A percentile compares a stretch with the other conserved stretches of the same genome.
Evolutionary conservation across 164 flowering plant species (phyloP).

Genomic region (Nymphaea colorata): DNA sequence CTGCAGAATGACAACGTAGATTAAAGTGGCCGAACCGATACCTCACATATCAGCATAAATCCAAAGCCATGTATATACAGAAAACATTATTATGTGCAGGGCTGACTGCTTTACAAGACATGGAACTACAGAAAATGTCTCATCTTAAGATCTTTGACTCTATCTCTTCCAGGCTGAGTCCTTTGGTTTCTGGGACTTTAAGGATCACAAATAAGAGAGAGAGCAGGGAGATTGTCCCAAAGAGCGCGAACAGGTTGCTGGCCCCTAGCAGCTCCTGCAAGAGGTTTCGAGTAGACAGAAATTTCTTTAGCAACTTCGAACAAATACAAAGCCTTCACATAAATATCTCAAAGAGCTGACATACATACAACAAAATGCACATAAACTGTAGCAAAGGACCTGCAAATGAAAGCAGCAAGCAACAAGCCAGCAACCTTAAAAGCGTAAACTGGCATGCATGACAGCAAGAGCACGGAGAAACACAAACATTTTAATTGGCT

Average conservation of each 20-base stretch:
- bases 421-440: not conserved
- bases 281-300: not conserved
- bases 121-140: conserved; percentile 3
- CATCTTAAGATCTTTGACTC: conserved; percentile 45
- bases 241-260: conserved; percentile 73
- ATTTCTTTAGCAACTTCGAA: not conserved
- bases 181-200: conserved; percentile 86
- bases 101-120: not conserved
- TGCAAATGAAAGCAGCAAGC: not conserved
- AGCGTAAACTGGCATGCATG: not conserved
- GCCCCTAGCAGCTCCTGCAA: conserved; percentile 78
- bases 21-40: too few species aligned
- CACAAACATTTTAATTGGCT: not conserved
- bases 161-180: conserved; percentile 70
- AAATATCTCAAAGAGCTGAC: not conserved
- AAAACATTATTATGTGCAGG: too few species aligned
- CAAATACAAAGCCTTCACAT: not conserved
- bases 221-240: conserved; percentile 61
- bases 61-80: too few species aligned
- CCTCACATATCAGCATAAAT: too few species aligned
- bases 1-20: too few species aligned
- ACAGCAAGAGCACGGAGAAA: not conserved
- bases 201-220: conserved; percentile 48
- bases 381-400: not conserved
- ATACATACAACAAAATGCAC: not conserved